Conservation (phyloP, 306 rosid species). For the Casuarina cunninghamiana region DNA sequence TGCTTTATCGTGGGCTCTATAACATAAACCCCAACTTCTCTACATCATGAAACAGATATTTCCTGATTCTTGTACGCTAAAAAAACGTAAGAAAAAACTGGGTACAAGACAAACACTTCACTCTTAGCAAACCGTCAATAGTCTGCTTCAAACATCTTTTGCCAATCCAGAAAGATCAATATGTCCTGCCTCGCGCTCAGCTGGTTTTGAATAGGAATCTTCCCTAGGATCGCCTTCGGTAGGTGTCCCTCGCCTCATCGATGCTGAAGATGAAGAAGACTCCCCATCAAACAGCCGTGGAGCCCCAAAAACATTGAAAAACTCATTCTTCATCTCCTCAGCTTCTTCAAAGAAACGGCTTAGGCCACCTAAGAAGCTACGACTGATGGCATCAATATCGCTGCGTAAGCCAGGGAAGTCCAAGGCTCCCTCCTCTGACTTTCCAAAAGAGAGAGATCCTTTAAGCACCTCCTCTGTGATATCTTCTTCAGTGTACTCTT, state of each 20-base stretch:
- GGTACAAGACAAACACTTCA: background rate
- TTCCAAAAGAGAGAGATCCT: constrained; percentile 51
- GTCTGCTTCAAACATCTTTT: constrained; percentile 56
- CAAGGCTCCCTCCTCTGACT: constrained; percentile 45
- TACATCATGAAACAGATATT: background rate
- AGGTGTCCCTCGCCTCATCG: constrained; percentile 54
- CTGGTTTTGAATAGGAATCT: constrained; percentile 38
- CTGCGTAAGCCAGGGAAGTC: constrained; percentile 70
- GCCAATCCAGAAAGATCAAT: constrained; percentile 61
- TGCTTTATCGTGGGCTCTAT: background rate
- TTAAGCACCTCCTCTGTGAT: constrained; percentile 59
- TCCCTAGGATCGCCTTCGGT: constrained; percentile 38
- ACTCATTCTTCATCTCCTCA: constrained; percentile 65
- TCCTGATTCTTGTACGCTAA: background rate
- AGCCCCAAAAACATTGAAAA: constrained; percentile 45
- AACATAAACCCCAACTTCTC: background rate
- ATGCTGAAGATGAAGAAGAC: constrained; percentile 46
- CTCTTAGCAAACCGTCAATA: too few species aligned
- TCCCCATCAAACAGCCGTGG: constrained; percentile 49
- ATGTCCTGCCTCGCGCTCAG: constrained; percentile 34
- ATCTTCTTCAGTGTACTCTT: constrained; percentile 79
- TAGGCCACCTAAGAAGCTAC: constrained; percentile 51
- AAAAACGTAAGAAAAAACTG: background rate
- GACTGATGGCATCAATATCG: constrained; percentile 67
- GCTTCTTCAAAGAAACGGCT: constrained; percentile 65